Conservation (phyloP, 495 filamentous ascomycete species). For the Aspergillus sparsus region DNA sequence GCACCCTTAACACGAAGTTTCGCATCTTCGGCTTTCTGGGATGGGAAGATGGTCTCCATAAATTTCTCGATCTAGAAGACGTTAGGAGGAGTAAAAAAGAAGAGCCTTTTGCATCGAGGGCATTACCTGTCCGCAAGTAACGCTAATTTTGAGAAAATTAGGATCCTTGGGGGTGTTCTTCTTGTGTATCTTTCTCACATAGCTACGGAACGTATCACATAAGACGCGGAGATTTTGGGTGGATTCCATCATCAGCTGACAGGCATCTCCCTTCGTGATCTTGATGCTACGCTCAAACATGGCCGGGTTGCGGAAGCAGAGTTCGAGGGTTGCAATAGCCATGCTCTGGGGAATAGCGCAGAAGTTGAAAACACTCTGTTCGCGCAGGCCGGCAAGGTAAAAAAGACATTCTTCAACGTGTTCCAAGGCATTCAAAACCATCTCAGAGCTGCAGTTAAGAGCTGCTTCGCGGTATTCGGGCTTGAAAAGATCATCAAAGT, state of each 20-base stretch:
- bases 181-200: conserved; percentile 79
- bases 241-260: conserved; percentile 85
- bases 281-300: conserved; percentile 91
- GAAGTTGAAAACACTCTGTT: conserved; percentile 99
- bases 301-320: conserved; percentile 88
- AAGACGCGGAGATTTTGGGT: conserved; percentile 82
- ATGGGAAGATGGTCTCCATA: conserved; percentile 91
- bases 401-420: conserved; percentile 93
- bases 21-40: conserved; percentile 57
- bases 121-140: conserved; percentile 82
- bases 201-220: conserved; percentile 75
- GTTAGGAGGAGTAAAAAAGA: conserved; percentile 22
- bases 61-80: conserved; percentile 87
- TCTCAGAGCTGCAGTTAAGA: conserved; percentile 86
- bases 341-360: conserved; percentile 97
- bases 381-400: conserved; percentile 93
- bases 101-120: not conserved
- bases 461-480: conserved; percentile 77
- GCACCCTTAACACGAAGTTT: conserved; percentile 41
- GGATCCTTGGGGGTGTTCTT: conserved; percentile 95
- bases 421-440: conserved; percentile 85
- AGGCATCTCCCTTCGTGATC: conserved; percentile 94
- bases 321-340: conserved; percentile 91
- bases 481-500: conserved; percentile 87
- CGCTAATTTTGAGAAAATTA: conserved; percentile 89